phyloP scores from a whole-genome alignment of 2,329 filamentous ascomycete genomes.

The Lasiodiplodia sp. region DNA sequence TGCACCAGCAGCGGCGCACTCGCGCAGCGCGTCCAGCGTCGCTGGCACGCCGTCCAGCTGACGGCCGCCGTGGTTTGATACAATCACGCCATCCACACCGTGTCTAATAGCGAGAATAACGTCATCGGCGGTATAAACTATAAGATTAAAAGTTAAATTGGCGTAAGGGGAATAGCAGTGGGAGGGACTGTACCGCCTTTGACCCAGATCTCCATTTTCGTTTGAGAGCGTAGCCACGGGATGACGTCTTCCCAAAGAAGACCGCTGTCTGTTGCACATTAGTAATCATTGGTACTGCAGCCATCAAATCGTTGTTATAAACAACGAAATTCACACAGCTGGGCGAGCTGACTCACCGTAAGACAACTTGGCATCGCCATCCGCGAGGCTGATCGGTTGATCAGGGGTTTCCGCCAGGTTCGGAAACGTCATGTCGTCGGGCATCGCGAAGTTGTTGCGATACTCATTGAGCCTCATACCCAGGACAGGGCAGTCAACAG shows the following conservation, averaged over 20 bases:
- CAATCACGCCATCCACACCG: conserved; percentile 52
- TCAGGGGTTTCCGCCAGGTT: conserved; percentile 49
- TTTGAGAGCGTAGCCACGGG: conserved; percentile 56
- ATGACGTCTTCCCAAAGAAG: conserved; percentile 59
- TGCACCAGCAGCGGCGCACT: conserved; percentile 47
- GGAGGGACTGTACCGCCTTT: conserved; percentile 43
- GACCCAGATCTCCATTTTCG: conserved; percentile 58
- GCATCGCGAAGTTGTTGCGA: conserved; percentile 59
- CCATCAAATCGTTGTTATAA: no score
- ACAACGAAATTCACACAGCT: no score
- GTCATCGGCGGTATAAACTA: conserved; percentile 48
- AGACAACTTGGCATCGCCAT: not conserved
- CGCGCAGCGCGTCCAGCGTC: conserved; percentile 57
- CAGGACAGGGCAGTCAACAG: conserved; percentile 62
- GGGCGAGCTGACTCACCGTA: not conserved
- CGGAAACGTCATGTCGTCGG: conserved; percentile 52
- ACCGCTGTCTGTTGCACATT: conserved; percentile 32
- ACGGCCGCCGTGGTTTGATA: conserved; percentile 58
- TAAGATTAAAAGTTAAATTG: no score
- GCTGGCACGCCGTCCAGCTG: conserved; percentile 65
- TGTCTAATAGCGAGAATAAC: conserved; percentile 53
- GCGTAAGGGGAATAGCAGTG: no score
- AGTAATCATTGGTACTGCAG: no score
- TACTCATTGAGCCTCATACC: conserved; percentile 62
- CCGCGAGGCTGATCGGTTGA: conserved; percentile 36